Evolutionary conservation across 2,329 filamentous ascomycete genomes (phyloP), one percentile per base, ranked within the genome.

Genomic region (Ceratocystis albifundus): DNA sequence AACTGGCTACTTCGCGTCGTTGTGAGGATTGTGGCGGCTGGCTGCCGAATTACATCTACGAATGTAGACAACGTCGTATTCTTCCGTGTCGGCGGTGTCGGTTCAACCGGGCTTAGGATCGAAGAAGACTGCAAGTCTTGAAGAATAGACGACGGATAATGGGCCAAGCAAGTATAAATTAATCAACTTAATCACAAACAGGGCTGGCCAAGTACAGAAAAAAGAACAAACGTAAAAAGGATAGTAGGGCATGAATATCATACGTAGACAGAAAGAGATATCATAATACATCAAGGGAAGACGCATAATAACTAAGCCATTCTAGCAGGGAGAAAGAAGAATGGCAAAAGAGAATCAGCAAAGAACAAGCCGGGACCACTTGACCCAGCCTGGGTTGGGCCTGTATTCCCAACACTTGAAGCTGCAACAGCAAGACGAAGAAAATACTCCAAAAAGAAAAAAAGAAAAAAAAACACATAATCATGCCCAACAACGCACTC

Each of bases 71-170:
- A 61, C 83, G 81, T 68, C 70, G 72, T 2, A 71, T 80, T 4
- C 71, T 75, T 70, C 77, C 75, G n/a, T 82, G 80, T 68, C 73
- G 74, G 20, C 72, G 75, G 0, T 82, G 80, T 67, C 71, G 75
- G 61, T 75, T 70, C 64, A 78, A 81, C 68, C 75, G 77, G 55
- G 15, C 8, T 12, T 36, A 20, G 15, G 32, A 30, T 8, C 8
- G 30, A 17, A 4, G 30, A 36, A 8, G 30, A 59, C 17, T 10
- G 22, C 2, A 30, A 30, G 17, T 6, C 3, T n/a, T 3, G 17
- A 4, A 22, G 5, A 22, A 53, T n/a, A n/a, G n/a, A n/a, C 22
- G 48, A 1, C 7, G 22, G 48, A 22, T 53, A n/a, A 8, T 59
- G 55, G 3, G 30, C 10, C 0, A 53, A 53, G 48, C 6, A 53